Evolutionary conservation across 2,329 filamentous ascomycete genomes (phyloP), one percentile per base, ranked within the genome.

Genomic region (Penicillium sp.): DNA sequence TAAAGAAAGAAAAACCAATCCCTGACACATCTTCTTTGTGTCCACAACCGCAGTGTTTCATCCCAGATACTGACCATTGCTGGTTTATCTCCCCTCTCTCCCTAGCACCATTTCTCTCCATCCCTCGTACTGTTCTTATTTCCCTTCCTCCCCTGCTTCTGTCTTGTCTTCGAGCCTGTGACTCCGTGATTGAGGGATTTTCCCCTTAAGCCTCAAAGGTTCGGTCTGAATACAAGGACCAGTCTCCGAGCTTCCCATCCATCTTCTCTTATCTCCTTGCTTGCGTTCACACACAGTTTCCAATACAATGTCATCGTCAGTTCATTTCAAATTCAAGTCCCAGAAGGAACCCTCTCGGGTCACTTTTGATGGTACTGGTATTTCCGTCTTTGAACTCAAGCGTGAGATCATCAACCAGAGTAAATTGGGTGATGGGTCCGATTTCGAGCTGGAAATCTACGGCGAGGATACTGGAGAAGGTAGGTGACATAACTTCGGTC

Each of bases 271-370:
- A n/a, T 58, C 39, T 54, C 22, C 50, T 50, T 52, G 52, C 60
- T 69, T 69, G 66, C 61, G 60, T 68, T 55, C 67, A 39, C 57
- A 56, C 54, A 64, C 68, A 75, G 68, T 27, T 22, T 75, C 81
- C 70, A 75, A 75, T 75, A 87, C 72, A 72, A 97, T 97, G 93
- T 87, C 92, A 75, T 96, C 95, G 58, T 98, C 93, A 67, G 95
- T 99, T 74, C 98, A 97, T 81, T 99, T 97, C 90, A 96, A 96
- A 81, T 99, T 99, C 88, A 98, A 97, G 81, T 98, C 94, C 69
- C 92, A 96, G 75, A 97, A 92, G 81, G 95, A 98, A 75, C 91
- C 92, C 60, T 92, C 92, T 58, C 88, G 93, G 73, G 92, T 99
- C 71, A 91, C 93, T 73, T 98, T 99, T 77, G 94, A 99, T 79